phyloP scores from a whole-genome alignment of 805 yeast species.

The Starmerella apicola region DNA sequence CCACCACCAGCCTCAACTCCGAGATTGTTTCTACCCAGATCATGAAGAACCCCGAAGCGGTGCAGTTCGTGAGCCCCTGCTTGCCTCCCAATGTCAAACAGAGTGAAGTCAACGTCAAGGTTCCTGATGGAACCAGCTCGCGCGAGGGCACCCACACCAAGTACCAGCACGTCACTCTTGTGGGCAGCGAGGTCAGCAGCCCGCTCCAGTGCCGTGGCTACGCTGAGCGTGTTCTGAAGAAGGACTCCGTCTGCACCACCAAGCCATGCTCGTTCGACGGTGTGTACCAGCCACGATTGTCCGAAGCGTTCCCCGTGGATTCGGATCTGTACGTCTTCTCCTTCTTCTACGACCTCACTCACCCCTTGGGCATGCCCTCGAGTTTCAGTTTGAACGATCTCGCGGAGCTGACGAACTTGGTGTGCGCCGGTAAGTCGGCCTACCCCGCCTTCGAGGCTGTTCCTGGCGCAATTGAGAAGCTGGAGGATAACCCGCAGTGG shows the following conservation, averaged over 20 bases:
- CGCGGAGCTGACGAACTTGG: conserved; percentile 64
- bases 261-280: conserved; percentile 95
- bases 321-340: conserved; percentile 85
- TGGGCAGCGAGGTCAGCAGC: conserved; percentile 50
- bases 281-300: conserved; percentile 87
- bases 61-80: conserved; percentile 57
- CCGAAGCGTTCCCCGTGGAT: conserved; percentile 54
- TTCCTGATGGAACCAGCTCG: conserved; percentile 30
- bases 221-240: conserved; percentile 72
- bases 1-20: conserved; percentile 68
- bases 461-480: conserved; percentile 51
- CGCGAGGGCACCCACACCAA: conserved; percentile 13
- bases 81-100: conserved; percentile 61
- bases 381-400: conserved; percentile 79
- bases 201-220: conserved; percentile 78
- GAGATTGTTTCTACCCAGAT: conserved; percentile 41
- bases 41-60: conserved; percentile 30
- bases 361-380: conserved; percentile 88
- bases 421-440: conserved; percentile 68
- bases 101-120: conserved; percentile 48
- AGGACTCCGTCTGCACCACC: conserved; percentile 60
- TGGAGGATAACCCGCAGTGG: conserved; percentile 80
- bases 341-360: conserved; percentile 87
- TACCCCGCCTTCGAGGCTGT: conserved; percentile 65
- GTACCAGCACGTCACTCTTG: conserved; percentile 37